Base-by-base conservation (phyloP, 805 yeast species). In the Starmera caribaea region DNA sequence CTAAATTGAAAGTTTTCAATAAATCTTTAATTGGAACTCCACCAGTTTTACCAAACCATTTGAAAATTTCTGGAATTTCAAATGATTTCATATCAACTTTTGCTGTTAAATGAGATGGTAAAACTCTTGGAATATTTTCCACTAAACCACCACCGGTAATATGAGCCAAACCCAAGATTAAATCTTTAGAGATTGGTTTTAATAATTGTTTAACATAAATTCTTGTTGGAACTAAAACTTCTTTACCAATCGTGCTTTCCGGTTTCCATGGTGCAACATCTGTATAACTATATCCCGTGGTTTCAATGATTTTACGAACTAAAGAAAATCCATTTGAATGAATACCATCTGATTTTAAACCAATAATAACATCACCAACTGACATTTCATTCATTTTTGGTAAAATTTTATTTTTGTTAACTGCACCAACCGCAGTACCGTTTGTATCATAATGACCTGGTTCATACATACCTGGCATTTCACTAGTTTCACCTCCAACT, bases 391-490 rank as follows among this genome's bases (percentile, higher is more conserved):
- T 66, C 17, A 69, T 57, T 47, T 73, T 73, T 37, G 99, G 99
- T 48, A 92, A 68, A 37, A 92, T 75, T 44, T 74, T 71, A 41
- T 66, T 63, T 54, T 82, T 86, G 49, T 74, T 66, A 5, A 92
- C 97, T 12, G 98, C 98, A 55, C 99, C 99, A 34, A 92, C 89
- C 39, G 97, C 94, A 30, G 98, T 94, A 63, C 99, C 99, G 57
- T 90, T 92, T 44, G 96, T 89, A 63, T 92, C 99, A 58, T 92
- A 92, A 64, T 92, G 97, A 29, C 94, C 95, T 41, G 79, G 87
- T 43, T 81, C 84, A 56, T 92, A 92, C 84, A 92, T 86, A 48
- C 98, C 98, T 24, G 99, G 99, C 99, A 92, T 92, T 70, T 92
- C 99, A 40, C 95, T 83, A 31, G 99, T 92, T 65, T 92, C 99